Percentiles rank a stretch among this genome's conserved stretches.
Conservation (phyloP, 2,329 filamentous ascomycete species). For the Calonectria multiphialidica region DNA sequence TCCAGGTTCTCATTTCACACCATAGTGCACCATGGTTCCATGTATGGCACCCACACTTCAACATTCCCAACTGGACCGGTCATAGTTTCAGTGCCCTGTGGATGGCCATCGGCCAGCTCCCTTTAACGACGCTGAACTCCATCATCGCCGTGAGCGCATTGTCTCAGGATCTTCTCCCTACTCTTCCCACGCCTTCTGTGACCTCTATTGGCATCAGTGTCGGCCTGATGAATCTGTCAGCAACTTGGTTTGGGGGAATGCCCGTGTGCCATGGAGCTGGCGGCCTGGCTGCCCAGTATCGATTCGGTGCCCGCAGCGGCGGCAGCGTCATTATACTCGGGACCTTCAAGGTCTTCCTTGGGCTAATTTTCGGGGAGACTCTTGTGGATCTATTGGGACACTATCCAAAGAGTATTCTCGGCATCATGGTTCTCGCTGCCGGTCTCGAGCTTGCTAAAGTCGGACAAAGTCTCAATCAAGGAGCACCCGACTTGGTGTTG, state of each 20-base stretch:
- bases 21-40: conserved; percentile 63
- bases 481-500: conserved; percentile 71
- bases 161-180: conserved; percentile 80
- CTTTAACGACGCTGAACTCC: conserved; percentile 92
- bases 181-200: conserved; percentile 74
- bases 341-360: conserved; percentile 79
- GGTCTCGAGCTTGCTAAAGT: conserved; percentile 90
- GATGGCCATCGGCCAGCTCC: conserved; percentile 87
- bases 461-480: conserved; percentile 85
- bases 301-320: conserved; percentile 91
- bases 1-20: conserved; percentile 49
- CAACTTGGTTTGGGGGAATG: conserved; percentile 95
- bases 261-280: conserved; percentile 95
- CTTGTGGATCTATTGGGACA: conserved; percentile 77
- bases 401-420: conserved; percentile 84
- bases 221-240: conserved; percentile 83
- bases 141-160: conserved; percentile 89
- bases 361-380: conserved; percentile 79
- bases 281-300: conserved; percentile 89
- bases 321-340: conserved; percentile 87
- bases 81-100: conserved; percentile 52
- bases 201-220: conserved; percentile 87
- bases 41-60: conserved; percentile 70
- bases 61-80: conserved; percentile 50
- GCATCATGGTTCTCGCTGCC: conserved; percentile 90